Base-by-base conservation (phyloP, 768 basidiomycete genomes). In the Lactifluus pinguis region DNA sequence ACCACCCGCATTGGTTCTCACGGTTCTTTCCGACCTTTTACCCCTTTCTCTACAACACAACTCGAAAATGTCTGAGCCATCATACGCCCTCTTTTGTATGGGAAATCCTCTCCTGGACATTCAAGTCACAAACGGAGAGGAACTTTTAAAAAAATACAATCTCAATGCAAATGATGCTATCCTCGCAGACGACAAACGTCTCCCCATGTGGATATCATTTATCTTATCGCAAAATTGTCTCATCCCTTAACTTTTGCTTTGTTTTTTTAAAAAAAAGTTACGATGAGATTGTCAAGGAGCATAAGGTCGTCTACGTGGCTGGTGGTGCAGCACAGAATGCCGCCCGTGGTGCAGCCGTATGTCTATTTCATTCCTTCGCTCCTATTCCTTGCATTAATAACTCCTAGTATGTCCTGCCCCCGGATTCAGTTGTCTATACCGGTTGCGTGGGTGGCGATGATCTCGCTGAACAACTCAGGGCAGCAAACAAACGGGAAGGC, bases 311-410 rank as follows among this genome's bases (percentile, higher is more conserved):
- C 53, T 99, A 94, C 69, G 95, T 98, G 55, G 95, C 97, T 55
- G 97, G 97, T 62, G 97, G 97, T 68, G 95, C 97, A 32, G 84
- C 92, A 32, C 97, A 99, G 73, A 99, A 99, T 70, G 84, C 95
- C 69, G 95, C 95, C 59, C 89, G 97, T 53, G 95, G 86, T 65
- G 97, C 95, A 67, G 94, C 97, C 49, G 95, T 97, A 73, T 62
- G 92, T 75, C 51, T 49, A 30, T 29, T 52, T 65, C 55, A 42
- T 53, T 52, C 36, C 55, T 9, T 14, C 17, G 25, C 8, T 10
- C 52, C 47, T 36, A 19, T 25, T 34, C 30, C 25, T 25, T 38
- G 44, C 54, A 49, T 56, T 63, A 11, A 54, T 66, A 25, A 66
- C 60, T 63, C 48, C 49, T 69, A 98, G 95, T 99, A 98, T 71